Conservation (phyloP, 2,329 filamentous ascomycete species). For the Exophiala phaeomuriformis region DNA sequence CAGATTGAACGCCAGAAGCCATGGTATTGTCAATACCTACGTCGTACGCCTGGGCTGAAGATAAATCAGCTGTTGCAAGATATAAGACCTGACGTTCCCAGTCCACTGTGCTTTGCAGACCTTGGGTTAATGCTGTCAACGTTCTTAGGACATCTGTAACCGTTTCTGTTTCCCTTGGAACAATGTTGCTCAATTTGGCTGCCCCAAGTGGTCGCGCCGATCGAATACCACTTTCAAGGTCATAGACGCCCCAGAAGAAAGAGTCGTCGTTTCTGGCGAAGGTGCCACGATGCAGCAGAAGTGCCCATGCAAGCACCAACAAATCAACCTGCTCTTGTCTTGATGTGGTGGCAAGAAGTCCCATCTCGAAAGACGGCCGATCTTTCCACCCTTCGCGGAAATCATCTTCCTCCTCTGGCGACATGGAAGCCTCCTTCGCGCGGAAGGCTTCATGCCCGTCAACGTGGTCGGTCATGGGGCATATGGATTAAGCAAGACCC, state of each 20-base stretch:
- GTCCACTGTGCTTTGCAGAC: background rate
- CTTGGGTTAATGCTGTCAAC: background rate
- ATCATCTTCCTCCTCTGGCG: background rate
- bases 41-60: background rate
- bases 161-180: background rate
- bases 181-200: background rate
- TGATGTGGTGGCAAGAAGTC: background rate
- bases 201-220: background rate
- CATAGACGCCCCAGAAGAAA: background rate
- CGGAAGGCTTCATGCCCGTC: background rate
- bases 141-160: background rate
- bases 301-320: background rate
- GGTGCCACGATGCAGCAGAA: conserved; percentile 2
- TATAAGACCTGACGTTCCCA: background rate
- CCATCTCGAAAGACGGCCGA: background rate
- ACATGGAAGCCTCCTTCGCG: background rate
- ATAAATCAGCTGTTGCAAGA: background rate
- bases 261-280: background rate
- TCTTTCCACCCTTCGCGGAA: background rate
- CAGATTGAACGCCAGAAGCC: background rate
- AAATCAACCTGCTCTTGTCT: background rate
- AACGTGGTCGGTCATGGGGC: background rate
- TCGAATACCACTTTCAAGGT: background rate
- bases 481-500: background rate
- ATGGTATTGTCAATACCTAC: background rate